Evolutionary conservation across 306 rosid species (phyloP).

Genomic region (Notholithocarpus densiflorus): DNA sequence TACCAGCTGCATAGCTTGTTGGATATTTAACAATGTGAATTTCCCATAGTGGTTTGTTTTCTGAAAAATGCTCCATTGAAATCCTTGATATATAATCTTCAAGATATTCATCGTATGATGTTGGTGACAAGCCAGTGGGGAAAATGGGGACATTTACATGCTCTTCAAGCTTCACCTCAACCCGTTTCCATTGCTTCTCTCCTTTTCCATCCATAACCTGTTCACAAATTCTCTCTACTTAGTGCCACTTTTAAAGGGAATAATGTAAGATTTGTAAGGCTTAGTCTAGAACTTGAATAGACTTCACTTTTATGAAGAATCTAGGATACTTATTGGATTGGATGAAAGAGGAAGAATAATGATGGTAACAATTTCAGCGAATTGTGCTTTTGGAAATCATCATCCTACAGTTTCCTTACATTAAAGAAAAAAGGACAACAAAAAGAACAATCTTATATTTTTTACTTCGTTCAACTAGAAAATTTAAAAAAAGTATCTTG

Average conservation of each 20-base stretch:
- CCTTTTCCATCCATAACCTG: slow-evolving; percentile 39
- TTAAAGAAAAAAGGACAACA: no score
- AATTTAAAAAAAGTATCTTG: no score
- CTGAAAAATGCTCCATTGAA: slow-evolving; percentile 27
- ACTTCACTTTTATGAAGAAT: no score
- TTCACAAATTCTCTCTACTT: neutral
- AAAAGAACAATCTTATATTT: no score
- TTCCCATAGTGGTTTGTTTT: slow-evolving; percentile 52
- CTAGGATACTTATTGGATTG: no score
- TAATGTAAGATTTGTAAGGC: neutral
- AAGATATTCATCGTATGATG: slow-evolving; percentile 28
- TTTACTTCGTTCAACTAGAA: no score
- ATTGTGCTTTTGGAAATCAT: no score
- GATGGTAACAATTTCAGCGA: no score
- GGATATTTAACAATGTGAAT: slow-evolving; percentile 50
- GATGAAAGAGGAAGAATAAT: no score
- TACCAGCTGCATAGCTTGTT: slow-evolving; percentile 34
- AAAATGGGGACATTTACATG: slow-evolving; percentile 38
- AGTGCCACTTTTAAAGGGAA: neutral
- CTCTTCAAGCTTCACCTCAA: slow-evolving; percentile 39
- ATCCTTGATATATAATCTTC: slow-evolving; percentile 38
- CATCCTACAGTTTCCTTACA: no score
- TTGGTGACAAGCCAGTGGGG: slow-evolving; percentile 12
- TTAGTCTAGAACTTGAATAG: no score
- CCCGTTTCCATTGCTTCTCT: slow-evolving; percentile 49